phyloP scores from a whole-genome alignment of 768 basidiomycete genomes.

The Hygrophoropsis aurantiaca region DNA sequence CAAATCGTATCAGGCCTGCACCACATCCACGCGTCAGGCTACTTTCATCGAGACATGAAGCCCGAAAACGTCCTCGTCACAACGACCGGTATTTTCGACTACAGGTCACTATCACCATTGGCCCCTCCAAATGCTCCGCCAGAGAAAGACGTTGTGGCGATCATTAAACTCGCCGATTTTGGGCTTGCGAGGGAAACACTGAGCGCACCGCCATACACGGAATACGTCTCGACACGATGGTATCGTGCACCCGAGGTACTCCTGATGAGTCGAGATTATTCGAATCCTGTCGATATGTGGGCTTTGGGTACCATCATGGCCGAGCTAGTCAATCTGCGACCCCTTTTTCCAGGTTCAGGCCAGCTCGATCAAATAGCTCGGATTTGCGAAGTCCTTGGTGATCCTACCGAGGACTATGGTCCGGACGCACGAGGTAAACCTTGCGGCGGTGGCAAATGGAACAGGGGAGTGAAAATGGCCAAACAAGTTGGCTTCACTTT shows the following conservation, averaged over 20 bases:
- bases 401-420: constrained; percentile 85
- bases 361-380: constrained; percentile 90
- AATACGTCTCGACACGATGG: constrained; percentile 99
- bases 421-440: constrained; percentile 63
- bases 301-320: constrained; percentile 98
- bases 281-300: constrained; percentile 99
- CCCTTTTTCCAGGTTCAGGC: constrained; percentile 91
- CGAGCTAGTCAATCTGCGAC: constrained; percentile 91
- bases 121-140: constrained; percentile 61
- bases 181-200: constrained; percentile 90
- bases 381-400: constrained; percentile 92
- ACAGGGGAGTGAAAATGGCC: constrained; percentile 83
- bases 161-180: constrained; percentile 98
- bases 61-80: constrained; percentile 99
- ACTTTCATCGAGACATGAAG: constrained; percentile 99
- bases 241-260: constrained; percentile 98
- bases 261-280: constrained; percentile 88
- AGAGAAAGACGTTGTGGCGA: constrained; percentile 93
- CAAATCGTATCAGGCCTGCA: constrained; percentile 89
- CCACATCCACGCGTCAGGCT: constrained; percentile 90
- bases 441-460: constrained; percentile 89
- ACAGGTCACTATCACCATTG: constrained; percentile 74
- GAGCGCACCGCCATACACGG: constrained; percentile 92
- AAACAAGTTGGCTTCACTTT: constrained; percentile 83
- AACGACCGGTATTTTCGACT: constrained; percentile 93